These are phyloP conservation scores for Chaetomium sp. DNA, from an alignment of 2,329 filamentous ascomycete genomes.

Conservation along the genomic window DNA sequence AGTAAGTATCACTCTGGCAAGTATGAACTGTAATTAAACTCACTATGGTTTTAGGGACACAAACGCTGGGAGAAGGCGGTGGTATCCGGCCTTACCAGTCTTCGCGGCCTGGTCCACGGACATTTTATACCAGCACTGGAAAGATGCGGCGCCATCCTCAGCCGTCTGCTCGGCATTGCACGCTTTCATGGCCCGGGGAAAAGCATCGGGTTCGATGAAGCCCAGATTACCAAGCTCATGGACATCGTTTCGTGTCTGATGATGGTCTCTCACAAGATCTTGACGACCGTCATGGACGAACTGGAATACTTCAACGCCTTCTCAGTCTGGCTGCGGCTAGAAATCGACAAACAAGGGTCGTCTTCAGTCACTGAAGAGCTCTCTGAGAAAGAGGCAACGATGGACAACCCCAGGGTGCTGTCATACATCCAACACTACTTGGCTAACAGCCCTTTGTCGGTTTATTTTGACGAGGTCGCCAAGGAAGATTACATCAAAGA, in stretches of 20 bases:
- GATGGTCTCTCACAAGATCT: conserved; percentile 71
- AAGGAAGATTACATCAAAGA: conserved; percentile 55
- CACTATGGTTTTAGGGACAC: conserved; percentile 63
- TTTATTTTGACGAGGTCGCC: conserved; percentile 58
- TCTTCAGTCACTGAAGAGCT: conserved; percentile 69
- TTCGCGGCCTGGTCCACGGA: conserved; percentile 79
- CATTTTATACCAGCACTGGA: conserved; percentile 88
- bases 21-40: neutral
- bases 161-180: conserved; percentile 79
- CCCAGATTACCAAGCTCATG: conserved; percentile 64
- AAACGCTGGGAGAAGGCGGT: conserved; percentile 95
- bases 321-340: conserved; percentile 78
- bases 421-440: conserved; percentile 76
- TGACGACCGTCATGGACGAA: conserved; percentile 73
- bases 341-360: conserved; percentile 76
- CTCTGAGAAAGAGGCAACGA: conserved; percentile 72
- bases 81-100: conserved; percentile 71
- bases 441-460: conserved; percentile 63
- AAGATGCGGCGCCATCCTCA: conserved; percentile 77
- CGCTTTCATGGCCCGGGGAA: conserved; percentile 71
- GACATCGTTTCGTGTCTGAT: conserved; percentile 76
- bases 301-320: conserved; percentile 76
- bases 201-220: conserved; percentile 66
- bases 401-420: conserved; percentile 73
- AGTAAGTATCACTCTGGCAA: conserved; percentile 49